These are phyloP conservation scores for Irpex sp. DNA, from an alignment of 1,284 basidiomycete genomes.

Conservation along the genomic window DNA sequence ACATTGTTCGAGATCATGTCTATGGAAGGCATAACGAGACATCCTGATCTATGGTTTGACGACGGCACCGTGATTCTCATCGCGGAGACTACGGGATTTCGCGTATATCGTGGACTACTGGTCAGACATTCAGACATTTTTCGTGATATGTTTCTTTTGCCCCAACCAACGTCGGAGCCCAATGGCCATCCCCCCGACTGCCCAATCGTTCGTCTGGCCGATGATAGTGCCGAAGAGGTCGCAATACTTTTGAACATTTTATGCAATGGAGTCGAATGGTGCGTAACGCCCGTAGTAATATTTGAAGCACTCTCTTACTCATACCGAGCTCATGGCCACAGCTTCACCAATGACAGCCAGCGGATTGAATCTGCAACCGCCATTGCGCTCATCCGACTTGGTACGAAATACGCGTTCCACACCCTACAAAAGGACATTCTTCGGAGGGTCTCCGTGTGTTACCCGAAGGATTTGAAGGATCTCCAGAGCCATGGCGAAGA, in stretches of 20 bases:
- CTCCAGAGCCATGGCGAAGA: neutral
- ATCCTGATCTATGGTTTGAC: slow-evolving; percentile 1
- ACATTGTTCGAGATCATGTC: neutral
- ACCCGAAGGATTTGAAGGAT: neutral
- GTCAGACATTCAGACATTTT: neutral
- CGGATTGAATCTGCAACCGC: neutral
- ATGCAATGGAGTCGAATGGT: neutral
- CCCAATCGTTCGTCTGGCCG: neutral
- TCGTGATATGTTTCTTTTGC: neutral
- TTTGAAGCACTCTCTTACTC: neutral
- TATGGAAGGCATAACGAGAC: neutral
- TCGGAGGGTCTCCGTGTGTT: neutral
- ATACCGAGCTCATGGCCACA: neutral
- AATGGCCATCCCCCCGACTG: neutral
- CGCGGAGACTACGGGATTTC: neutral
- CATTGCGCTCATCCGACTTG: slow-evolving; percentile 5
- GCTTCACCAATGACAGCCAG: neutral
- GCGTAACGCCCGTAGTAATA: neutral
- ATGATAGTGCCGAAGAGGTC: neutral
- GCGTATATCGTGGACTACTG: neutral
- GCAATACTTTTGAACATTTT: neutral
- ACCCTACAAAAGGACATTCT: slow-evolving; percentile 7
- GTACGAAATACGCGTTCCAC: slow-evolving; percentile 10
- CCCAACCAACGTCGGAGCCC: neutral
- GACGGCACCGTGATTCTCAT: slow-evolving; percentile 2